Evolutionary conservation across 2,329 filamentous ascomycete species (phyloP).

Genomic region (Corynespora cassiicola): DNA sequence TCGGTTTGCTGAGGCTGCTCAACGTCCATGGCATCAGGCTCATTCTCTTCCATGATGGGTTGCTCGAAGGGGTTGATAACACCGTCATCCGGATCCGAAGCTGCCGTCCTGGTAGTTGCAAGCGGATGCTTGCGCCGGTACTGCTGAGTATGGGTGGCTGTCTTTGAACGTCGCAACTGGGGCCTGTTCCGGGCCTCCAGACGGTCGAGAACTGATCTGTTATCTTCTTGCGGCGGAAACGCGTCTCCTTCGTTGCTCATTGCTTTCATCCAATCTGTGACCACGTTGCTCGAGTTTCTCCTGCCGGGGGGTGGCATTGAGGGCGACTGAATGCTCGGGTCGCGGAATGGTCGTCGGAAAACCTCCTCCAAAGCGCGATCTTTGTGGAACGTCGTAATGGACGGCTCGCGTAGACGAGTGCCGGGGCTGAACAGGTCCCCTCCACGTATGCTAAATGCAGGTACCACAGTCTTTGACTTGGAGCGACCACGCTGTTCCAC

Average conservation of each 20-base stretch:
- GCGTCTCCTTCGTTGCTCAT: conserved; percentile 62
- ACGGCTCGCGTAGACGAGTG: conserved; percentile 77
- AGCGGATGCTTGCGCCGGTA: conserved; percentile 57
- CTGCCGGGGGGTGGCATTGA: conserved; percentile 58
- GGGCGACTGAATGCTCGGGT: conserved; percentile 54
- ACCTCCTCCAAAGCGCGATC: conserved; percentile 91
- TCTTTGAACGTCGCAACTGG: conserved; percentile 59
- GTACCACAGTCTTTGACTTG: conserved; percentile 64
- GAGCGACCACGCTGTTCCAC: conserved; percentile 72
- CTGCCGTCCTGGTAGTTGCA: conserved; percentile 58
- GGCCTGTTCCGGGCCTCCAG: conserved; percentile 62
- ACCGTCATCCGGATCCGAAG: conserved; percentile 62
- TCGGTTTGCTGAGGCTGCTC: conserved; percentile 70
- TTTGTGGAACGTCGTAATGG: conserved; percentile 86
- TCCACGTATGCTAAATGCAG: conserved; percentile 48
- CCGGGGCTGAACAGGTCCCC: conserved; percentile 74
- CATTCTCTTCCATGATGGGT: conserved; percentile 55
- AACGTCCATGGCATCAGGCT: conserved; percentile 46
- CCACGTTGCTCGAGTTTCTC: conserved; percentile 78
- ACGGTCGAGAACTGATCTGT: conserved; percentile 63
- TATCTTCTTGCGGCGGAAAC: conserved; percentile 66
- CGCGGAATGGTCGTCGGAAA: conserved; percentile 72
- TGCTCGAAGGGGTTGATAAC: conserved; percentile 35
- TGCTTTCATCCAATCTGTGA: conserved; percentile 87
- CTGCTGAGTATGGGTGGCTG: conserved; percentile 35